These are phyloP conservation scores for Candida peoriensis DNA, from an alignment of 805 yeast species.

Conservation along the genomic window DNA sequence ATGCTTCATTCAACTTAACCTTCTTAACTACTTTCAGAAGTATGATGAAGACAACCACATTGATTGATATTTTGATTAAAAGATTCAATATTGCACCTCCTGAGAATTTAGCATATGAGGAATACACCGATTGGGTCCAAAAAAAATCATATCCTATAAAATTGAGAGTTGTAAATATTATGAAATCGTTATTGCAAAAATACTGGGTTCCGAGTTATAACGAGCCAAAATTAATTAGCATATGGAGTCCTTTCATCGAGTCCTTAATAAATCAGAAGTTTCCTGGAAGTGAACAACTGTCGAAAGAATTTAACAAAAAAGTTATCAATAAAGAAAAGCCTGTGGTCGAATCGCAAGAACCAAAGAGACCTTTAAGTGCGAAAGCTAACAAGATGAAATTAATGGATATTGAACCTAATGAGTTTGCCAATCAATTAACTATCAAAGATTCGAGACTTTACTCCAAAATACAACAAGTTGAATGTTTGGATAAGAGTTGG, in stretches of 20 bases:
- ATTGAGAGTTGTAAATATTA: conserved; percentile 55
- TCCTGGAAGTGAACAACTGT: conserved; percentile 38
- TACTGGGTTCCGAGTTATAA: conserved; percentile 66
- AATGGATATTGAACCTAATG: conserved; percentile 65
- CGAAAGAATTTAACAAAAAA: conserved; percentile 33
- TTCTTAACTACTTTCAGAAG: conserved; percentile 73
- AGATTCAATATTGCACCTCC: conserved; percentile 77
- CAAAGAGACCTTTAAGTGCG: conserved; percentile 3
- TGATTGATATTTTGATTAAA: conserved; percentile 53
- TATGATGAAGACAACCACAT: conserved; percentile 61
- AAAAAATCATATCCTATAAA: conserved; percentile 67
- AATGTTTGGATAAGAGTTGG: conserved; percentile 76
- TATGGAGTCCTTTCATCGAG: conserved; percentile 35
- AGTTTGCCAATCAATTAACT: conserved; percentile 81
- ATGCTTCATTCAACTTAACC: conserved; percentile 59
- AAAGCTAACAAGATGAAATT: conserved; percentile 40
- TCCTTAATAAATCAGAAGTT: conserved; percentile 35
- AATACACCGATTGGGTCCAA: conserved; percentile 71
- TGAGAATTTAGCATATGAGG: conserved; percentile 80
- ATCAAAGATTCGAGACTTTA: conserved; percentile 69
- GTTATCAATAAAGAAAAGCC: conserved; percentile 15
- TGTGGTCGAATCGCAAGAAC: background rate
- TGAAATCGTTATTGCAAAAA: conserved; percentile 60
- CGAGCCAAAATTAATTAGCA: conserved; percentile 35
- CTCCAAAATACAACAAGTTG: conserved; percentile 61